phyloP scores from a whole-genome alignment of 345 rosid species.

The Linum trigynum region DNA sequence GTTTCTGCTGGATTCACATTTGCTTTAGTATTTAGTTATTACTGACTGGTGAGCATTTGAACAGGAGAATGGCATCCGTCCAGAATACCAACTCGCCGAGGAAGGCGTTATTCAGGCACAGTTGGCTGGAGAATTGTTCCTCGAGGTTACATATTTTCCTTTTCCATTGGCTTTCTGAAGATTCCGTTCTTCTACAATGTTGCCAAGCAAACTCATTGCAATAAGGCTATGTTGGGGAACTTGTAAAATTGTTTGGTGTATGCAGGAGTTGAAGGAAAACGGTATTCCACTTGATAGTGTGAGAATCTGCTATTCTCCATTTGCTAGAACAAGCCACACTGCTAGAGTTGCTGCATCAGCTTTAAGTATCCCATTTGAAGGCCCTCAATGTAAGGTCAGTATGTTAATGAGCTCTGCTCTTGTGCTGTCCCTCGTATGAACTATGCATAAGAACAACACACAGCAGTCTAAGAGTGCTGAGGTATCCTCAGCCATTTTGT shows the following conservation, averaged over 20 bases:
- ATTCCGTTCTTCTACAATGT: no score
- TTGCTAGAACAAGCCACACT: constrained; percentile 77
- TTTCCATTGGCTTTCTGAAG: not conserved
- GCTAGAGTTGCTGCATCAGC: constrained; percentile 63
- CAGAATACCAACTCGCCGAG: constrained; percentile 55
- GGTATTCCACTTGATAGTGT: constrained; percentile 46
- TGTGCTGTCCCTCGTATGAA: not conserved
- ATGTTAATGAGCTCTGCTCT: not conserved
- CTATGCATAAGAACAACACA: no score
- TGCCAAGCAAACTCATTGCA: no score
- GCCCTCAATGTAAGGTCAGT: constrained; percentile 69
- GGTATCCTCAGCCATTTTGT: not conserved
- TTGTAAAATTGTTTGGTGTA: not conserved
- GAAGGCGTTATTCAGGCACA: constrained; percentile 73
- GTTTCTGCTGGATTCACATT: not conserved
- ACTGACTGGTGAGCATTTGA: not conserved
- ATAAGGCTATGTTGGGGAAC: not conserved
- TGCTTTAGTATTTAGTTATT: not conserved
- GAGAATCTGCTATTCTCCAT: constrained; percentile 85
- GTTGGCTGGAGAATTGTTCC: constrained; percentile 62
- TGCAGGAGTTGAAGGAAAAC: constrained; percentile 65
- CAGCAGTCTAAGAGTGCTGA: not conserved
- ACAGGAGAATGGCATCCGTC: constrained; percentile 67
- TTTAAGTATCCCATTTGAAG: constrained; percentile 54
- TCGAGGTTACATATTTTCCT: constrained; percentile 26